Evolutionary conservation across 495 filamentous ascomycete species (phyloP), one percentile per base, ranked within the genome.

Genomic region (Terfezia claveryi): DNA sequence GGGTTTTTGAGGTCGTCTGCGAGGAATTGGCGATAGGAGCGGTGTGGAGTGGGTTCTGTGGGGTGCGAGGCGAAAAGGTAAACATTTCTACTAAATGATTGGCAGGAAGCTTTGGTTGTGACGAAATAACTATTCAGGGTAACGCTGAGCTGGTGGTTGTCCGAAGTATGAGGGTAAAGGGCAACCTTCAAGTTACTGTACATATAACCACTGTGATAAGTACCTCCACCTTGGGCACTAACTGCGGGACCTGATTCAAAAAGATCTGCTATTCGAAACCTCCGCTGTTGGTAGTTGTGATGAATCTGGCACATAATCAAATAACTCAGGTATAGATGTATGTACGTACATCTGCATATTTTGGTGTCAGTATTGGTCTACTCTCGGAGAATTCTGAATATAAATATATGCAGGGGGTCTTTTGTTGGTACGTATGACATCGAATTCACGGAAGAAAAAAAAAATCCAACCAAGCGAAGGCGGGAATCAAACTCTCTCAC

Each of bases 221-320:
- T 20, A 2, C 20, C 20, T 20, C 20, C 20, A 20, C n/a, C n/a
- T n/a, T n/a, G n/a, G n/a, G n/a, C n/a, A n/a, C n/a, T n/a, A 50
- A 49, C 52, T 60, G 58, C 51, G 50, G 54, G 38, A 8, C 38
- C 32, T 5, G 49, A 44, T 12, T 61, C 59, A 14, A 54, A 56
- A 7, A 61, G 36, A 16, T 52, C 37, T 27, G 51, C 53, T 49
- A 62, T 59, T 16, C 58, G 54, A 49, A 55, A 53, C 56, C 52
- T 58, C 10, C 55, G 52, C 37, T 62, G 56, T 49, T 53, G 56
- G 16, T 57, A 61, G 27, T 64, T 59, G 38, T 55, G 51, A 49
- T 65, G 65, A 58, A 65, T 65, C 44, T 65, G 55, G 41, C 57
- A 65, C 63, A 58, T 65, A 62, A n/a, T 58, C 50, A 55, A 65